Conservation (phyloP, 2,329 filamentous ascomycete species). For the Colletotrichum eremochloae region DNA sequence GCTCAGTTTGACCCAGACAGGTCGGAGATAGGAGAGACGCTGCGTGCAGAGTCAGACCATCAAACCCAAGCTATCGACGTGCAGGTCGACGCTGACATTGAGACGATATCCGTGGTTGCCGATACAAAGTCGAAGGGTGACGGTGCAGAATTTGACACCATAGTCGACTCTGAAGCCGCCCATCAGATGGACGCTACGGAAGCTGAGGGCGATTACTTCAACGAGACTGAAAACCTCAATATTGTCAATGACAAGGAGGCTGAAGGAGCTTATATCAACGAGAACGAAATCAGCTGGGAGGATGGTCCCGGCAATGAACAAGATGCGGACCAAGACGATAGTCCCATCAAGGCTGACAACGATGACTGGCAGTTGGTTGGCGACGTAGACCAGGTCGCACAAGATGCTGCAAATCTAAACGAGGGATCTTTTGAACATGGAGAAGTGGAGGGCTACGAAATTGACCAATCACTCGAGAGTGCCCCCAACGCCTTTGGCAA, state of each 20-base stretch:
- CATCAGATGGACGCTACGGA: neutral
- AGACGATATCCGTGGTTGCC: neutral
- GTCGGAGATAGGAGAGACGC: neutral
- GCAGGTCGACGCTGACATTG: slow-evolving; percentile 6
- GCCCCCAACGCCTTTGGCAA: slow-evolving; percentile 43
- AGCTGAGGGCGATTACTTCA: slow-evolving; percentile 9
- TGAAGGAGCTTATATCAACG: slow-evolving; percentile 9
- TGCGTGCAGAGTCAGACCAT: slow-evolving; percentile 45
- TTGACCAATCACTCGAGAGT: slow-evolving; percentile 42
- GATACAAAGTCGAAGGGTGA: slow-evolving; percentile 12
- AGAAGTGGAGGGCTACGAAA: slow-evolving; percentile 18
- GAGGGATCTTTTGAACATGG: slow-evolving; percentile 20
- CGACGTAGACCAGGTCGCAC: slow-evolving; percentile 7
- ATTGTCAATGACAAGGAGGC: neutral
- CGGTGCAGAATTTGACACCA: neutral
- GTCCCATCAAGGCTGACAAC: neutral
- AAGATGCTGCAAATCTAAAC: slow-evolving; percentile 43
- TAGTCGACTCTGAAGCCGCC: neutral
- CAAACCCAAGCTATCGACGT: slow-evolving; percentile 27
- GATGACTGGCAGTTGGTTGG: slow-evolving; percentile 33
- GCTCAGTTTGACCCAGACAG: slow-evolving; percentile 14
- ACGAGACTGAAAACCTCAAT: slow-evolving; percentile 3
- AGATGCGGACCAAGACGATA: slow-evolving; percentile 1
- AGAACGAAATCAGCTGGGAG: slow-evolving; percentile 45
- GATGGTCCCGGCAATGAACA: slow-evolving; percentile 24